A percentile compares a stretch with the other conserved stretches of the same genome.
Evolutionary conservation across 305 asterid species (phyloP).

Genomic region (Fraxinus ornus): DNA sequence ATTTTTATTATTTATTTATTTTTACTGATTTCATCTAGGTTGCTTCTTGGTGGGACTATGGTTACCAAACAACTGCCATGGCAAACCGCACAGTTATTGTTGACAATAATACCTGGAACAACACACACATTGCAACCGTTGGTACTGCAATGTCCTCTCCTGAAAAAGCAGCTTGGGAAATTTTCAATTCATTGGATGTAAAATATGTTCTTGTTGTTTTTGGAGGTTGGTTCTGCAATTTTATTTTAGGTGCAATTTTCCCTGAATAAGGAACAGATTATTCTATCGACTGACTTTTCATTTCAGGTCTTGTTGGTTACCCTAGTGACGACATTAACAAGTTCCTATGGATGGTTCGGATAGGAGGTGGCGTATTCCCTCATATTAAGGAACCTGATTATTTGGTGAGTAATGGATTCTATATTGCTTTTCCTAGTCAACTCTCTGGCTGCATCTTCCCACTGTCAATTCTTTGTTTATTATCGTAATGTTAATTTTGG

Average conservation of each 20-base stretch:
- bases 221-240: conserved; percentile 69
- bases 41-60: conserved; percentile 99
- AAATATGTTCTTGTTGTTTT: conserved; percentile 97
- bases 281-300: conserved; percentile 27
- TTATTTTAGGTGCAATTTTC: conserved; percentile 8
- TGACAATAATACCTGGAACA: conserved; percentile 98
- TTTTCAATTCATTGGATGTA: conserved; percentile 90
- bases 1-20: neutral
- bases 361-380: conserved; percentile 99
- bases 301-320: conserved; percentile 95
- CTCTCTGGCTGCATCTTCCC: neutral
- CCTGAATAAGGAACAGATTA: neutral
- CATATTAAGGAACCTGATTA: conserved; percentile 98
- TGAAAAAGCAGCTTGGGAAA: conserved; percentile 97
- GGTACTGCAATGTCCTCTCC: conserved; percentile 99
- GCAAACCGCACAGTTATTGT: conserved; percentile 99
- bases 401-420: conserved; percentile 55
- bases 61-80: conserved; percentile 99
- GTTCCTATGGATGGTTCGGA: conserved; percentile 99
- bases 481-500: conserved; percentile 1
- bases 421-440: neutral
- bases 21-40: conserved; percentile 52
- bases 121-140: conserved; percentile 97
- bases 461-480: neutral
- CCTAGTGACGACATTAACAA: conserved; percentile 98